These are phyloP conservation scores for Petasospora rhodanensis DNA, from an alignment of 1,139 yeast genomes.

Conservation along the genomic window DNA sequence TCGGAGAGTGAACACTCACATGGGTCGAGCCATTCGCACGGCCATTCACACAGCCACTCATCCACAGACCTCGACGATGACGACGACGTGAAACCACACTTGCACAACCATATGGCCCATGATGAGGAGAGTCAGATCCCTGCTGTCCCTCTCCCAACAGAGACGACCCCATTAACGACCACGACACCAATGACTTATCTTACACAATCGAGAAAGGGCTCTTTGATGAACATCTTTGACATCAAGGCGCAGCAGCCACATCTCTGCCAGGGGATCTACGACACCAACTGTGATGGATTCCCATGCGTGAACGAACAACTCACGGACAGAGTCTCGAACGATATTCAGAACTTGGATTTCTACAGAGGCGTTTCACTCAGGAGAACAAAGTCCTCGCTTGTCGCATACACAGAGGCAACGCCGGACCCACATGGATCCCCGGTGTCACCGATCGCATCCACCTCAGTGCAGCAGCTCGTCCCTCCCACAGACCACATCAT, in stretches of 20 bases:
- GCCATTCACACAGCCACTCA: constrained; percentile 10
- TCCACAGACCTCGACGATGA: constrained; percentile 10
- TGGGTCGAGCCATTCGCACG: constrained; percentile 10
- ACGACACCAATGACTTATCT: too few relatives aligned
- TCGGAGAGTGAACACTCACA: constrained; percentile 16
- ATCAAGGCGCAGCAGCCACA: constrained; percentile 10
- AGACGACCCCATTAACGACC: constrained; percentile 21
- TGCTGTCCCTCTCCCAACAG: constrained; percentile 4
- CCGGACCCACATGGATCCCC: too few relatives aligned
- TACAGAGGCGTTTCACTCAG: constrained; percentile 16
- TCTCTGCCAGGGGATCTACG: constrained; percentile 20
- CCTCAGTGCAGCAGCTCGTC: too few relatives aligned
- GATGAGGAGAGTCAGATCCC: constrained; percentile 9
- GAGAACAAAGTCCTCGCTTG: constrained; percentile 15
- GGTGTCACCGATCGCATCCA: too few relatives aligned
- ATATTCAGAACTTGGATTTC: constrained; percentile 23
- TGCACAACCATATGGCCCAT: constrained; percentile 5
- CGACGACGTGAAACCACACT: constrained; percentile 6
- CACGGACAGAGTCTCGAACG: constrained; percentile 20
- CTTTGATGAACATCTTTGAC: constrained; percentile 13
- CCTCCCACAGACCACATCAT: too few relatives aligned
- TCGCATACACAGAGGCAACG: constrained; percentile 19
- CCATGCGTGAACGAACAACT: constrained; percentile 17
- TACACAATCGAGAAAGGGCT: constrained; percentile 5
- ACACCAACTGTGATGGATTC: constrained; percentile 18